Percentiles rank a stretch among this genome's conserved stretches.
These are phyloP conservation scores for Periconia macrospinosa DNA, from an alignment of 2,329 filamentous ascomycete species.

Conservation along the genomic window DNA sequence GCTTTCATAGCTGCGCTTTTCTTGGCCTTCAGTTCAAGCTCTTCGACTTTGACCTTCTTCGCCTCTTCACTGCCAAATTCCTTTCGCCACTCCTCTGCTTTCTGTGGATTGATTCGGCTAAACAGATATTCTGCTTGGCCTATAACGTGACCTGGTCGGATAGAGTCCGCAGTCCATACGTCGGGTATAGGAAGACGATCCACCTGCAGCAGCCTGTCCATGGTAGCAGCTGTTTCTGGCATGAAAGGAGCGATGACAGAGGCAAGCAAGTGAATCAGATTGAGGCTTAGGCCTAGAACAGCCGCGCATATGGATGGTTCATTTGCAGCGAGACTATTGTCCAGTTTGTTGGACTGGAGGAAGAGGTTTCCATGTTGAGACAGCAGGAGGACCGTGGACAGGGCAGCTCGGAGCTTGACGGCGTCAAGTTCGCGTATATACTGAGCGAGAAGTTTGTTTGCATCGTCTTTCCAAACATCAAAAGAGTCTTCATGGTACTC, in stretches of 20 bases:
- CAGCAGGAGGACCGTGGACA: slow-evolving; percentile 21
- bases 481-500: slow-evolving; percentile 43
- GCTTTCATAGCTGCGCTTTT: slow-evolving; percentile 5
- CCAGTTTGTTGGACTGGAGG: slow-evolving; percentile 55
- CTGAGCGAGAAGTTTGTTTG: slow-evolving; percentile 62
- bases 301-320: slow-evolving; percentile 57
- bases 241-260: slow-evolving; percentile 77
- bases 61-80: slow-evolving; percentile 65
- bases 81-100: slow-evolving; percentile 76
- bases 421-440: slow-evolving; percentile 67
- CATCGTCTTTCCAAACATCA: slow-evolving; percentile 50
- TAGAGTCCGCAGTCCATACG: slow-evolving; percentile 22
- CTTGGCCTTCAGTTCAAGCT: neutral
- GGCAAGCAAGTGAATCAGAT: slow-evolving; percentile 76
- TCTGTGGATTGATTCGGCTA: slow-evolving; percentile 72
- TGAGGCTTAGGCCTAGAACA: slow-evolving; percentile 71
- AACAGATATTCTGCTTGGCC: slow-evolving; percentile 77
- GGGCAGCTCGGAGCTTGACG: slow-evolving; percentile 2
- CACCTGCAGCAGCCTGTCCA: slow-evolving; percentile 70
- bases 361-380: slow-evolving; percentile 56
- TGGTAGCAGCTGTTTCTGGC: slow-evolving; percentile 54
- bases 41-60: slow-evolving; percentile 56
- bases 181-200: slow-evolving; percentile 59
- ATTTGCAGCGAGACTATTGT: slow-evolving; percentile 57
- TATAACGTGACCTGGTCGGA: slow-evolving; percentile 69